A percentile compares a stretch with the other conserved stretches of the same genome.
Evolutionary conservation across 1,284 basidiomycete species (phyloP).

Genomic region (Austroboletus novae-zelandiae): DNA sequence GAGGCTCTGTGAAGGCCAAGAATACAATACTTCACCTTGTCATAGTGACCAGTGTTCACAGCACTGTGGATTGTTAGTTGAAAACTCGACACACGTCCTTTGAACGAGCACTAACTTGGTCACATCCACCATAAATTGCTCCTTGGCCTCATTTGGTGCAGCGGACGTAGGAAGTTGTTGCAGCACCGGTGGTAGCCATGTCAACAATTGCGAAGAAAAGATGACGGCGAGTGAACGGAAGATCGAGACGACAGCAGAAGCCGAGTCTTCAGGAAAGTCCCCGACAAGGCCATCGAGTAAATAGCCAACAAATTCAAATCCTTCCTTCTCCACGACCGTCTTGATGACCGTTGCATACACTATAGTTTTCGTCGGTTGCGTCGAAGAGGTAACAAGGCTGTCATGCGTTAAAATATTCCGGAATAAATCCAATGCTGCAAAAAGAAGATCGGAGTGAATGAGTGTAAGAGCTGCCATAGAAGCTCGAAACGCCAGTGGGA

Average conservation of each 20-base stretch:
- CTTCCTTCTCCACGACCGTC: conserved; percentile 70
- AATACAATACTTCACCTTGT: conserved; percentile 79
- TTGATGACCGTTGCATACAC: conserved; percentile 68
- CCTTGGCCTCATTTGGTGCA: conserved; percentile 68
- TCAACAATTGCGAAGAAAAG: conserved; percentile 66
- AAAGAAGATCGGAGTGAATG: conserved; percentile 78
- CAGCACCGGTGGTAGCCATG: conserved; percentile 73
- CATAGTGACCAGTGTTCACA: conserved; percentile 60
- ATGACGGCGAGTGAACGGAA: conserved; percentile 67
- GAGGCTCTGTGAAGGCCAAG: conserved; percentile 62
- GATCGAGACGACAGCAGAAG: conserved; percentile 73
- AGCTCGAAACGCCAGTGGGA: conserved; percentile 74
- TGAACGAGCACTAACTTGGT: conserved; percentile 56
- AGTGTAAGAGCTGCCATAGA: conserved; percentile 76
- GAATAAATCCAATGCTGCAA: conserved; percentile 81
- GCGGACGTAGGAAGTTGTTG: conserved; percentile 66
- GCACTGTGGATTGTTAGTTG: conserved; percentile 43
- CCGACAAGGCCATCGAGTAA: conserved; percentile 79
- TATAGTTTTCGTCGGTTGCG: conserved; percentile 60
- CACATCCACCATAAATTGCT: conserved; percentile 72
- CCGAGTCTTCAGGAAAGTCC: conserved; percentile 86
- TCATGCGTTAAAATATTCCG: conserved; percentile 73
- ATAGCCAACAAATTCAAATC: conserved; percentile 68
- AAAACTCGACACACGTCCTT: conserved; percentile 9
- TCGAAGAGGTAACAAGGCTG: conserved; percentile 46